phyloP scores from a whole-genome alignment of 2,329 filamentous ascomycete genomes.

The Apiospora pterosperma region DNA sequence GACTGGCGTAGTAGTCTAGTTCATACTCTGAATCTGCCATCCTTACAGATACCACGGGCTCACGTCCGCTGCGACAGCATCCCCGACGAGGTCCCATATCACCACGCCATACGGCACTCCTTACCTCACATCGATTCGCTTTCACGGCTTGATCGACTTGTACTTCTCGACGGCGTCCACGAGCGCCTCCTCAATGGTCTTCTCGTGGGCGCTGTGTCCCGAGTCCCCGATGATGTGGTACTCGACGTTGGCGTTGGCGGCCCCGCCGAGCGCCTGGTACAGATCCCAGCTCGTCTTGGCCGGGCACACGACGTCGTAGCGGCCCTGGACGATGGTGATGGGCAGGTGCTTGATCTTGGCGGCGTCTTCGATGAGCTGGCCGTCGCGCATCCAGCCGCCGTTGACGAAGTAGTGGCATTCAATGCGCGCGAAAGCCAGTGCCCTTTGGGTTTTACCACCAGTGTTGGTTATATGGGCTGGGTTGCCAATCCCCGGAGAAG shows the following conservation, averaged over 20 bases:
- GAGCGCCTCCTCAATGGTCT: constrained; percentile 18
- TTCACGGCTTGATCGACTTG: constrained; percentile 16
- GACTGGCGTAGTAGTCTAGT: neutral
- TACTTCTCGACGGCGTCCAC: constrained; percentile 25
- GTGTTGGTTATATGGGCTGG: neutral
- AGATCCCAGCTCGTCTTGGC: constrained; percentile 37
- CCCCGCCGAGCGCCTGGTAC: constrained; percentile 27
- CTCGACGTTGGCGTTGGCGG: constrained; percentile 19
- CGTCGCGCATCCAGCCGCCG: constrained; percentile 36
- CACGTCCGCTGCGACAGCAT: too few species aligned
- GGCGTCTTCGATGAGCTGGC: constrained; percentile 25
- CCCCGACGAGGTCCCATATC: too few species aligned
- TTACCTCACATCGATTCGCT: neutral
- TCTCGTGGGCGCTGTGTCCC: constrained; percentile 26
- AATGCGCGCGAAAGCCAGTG: constrained; percentile 35
- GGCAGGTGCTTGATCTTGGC: constrained; percentile 24
- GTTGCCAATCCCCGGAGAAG: neutral
- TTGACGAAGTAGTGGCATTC: constrained; percentile 41
- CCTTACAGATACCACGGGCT: neutral
- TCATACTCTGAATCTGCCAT: neutral
- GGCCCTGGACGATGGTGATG: constrained; percentile 38
- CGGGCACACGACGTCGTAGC: constrained; percentile 43
- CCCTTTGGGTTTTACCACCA: neutral
- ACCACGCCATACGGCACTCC: neutral
- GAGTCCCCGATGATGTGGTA: constrained; percentile 20